A percentile compares a stretch with the other conserved stretches of the same genome.
These are phyloP conservation scores for Coemansia sp. DNA, from an alignment of 192 early-diverging fungal genomes.

Conservation along the genomic window DNA sequence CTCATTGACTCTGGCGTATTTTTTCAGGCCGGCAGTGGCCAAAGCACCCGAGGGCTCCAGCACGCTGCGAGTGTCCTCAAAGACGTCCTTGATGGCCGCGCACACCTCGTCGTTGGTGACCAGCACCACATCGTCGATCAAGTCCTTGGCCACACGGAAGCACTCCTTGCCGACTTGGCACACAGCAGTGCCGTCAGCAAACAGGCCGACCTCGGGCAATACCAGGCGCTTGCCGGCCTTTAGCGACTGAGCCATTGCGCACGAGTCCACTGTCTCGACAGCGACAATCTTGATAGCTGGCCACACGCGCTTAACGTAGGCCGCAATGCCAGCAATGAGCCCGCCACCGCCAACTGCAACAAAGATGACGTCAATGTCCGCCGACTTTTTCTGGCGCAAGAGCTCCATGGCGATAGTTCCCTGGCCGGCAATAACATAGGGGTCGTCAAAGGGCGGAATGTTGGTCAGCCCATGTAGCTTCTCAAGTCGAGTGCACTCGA, in stretches of 20 bases:
- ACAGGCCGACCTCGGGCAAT: conserved; percentile 86
- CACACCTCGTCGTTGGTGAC: conserved; percentile 97
- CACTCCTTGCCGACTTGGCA: conserved; percentile 87
- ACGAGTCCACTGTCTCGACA: conserved; percentile 89
- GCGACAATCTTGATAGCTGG: conserved; percentile 91
- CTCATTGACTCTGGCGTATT: conserved; percentile 67
- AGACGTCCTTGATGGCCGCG: conserved; percentile 87
- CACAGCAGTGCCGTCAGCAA: conserved; percentile 98
- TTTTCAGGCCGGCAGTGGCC: conserved; percentile 85
- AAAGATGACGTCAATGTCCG: conserved; percentile 88
- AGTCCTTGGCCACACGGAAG: conserved; percentile 75
- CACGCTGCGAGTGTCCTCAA: conserved; percentile 92
- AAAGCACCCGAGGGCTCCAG: conserved; percentile 97
- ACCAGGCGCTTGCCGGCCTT: conserved; percentile 63
- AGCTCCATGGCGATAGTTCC: conserved; percentile 94
- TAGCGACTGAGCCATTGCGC: conserved; percentile 85
- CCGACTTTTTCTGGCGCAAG: conserved; percentile 60
- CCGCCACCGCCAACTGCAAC: conserved; percentile 95
- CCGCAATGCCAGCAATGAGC: conserved; percentile 86
- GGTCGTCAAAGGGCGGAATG: conserved; percentile 98
- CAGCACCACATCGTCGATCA: conserved; percentile 90
- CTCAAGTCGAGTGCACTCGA: conserved; percentile 75
- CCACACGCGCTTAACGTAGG: conserved; percentile 90
- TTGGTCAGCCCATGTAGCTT: conserved; percentile 76
- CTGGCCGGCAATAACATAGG: conserved; percentile 98